phyloP scores from a whole-genome alignment of 495 filamentous ascomycete genomes.

The Rhypophila decipiens region DNA sequence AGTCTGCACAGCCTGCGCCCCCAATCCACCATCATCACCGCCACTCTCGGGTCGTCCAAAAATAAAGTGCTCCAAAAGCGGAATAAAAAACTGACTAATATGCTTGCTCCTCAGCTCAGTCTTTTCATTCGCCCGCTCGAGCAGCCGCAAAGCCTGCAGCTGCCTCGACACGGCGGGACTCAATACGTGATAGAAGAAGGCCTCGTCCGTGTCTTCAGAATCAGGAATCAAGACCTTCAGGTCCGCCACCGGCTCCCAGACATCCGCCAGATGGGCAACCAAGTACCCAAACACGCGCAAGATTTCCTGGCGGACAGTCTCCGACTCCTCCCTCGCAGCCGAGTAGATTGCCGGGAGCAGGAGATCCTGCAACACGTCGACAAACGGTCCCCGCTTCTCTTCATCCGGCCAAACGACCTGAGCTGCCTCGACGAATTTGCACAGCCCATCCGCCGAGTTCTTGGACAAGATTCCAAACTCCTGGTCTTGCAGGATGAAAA shows the following conservation, averaged over 20 bases:
- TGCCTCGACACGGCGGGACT: conserved; percentile 88
- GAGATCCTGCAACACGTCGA: conserved; percentile 48
- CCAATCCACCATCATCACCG: conserved; percentile 74
- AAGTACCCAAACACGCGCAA: conserved; percentile 71
- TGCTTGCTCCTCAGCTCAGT: conserved; percentile 64
- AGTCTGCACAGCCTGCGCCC: conserved; percentile 70
- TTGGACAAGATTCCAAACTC: conserved; percentile 75
- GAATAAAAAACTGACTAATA: conserved; percentile 80
- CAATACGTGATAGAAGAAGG: conserved; percentile 87
- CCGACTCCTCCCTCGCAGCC: conserved; percentile 68
- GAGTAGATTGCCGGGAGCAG: conserved; percentile 70
- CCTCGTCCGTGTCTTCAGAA: conserved; percentile 69
- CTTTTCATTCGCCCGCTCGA: conserved; percentile 59
- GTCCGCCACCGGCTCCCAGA: conserved; percentile 67
- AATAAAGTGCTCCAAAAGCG: conserved; percentile 87
- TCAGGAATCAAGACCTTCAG: conserved; percentile 65
- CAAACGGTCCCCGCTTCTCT: conserved; percentile 34
- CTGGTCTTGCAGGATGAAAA: conserved; percentile 77
- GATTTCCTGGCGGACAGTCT: conserved; percentile 78
- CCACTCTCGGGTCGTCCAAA: conserved; percentile 72
- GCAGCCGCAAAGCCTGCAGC: conserved; percentile 69
- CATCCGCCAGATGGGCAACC: conserved; percentile 58
- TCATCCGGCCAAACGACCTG: conserved; percentile 22
- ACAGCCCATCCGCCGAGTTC: conserved; percentile 74
- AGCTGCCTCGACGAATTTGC: conserved; percentile 65